Conservation (phyloP, 1,284 basidiomycete species). For the Melampsora americana region DNA sequence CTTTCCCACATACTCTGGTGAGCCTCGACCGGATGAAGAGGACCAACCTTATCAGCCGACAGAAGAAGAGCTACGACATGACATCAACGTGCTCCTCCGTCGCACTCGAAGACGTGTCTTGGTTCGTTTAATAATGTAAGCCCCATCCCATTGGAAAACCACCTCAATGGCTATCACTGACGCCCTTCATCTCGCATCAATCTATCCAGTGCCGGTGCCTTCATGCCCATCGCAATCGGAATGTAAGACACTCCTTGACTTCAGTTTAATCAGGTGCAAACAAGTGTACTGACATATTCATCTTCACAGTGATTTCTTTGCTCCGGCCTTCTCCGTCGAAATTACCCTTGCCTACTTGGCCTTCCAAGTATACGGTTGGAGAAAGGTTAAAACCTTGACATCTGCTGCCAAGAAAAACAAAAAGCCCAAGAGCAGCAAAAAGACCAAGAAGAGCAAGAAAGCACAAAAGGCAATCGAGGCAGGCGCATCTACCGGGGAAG, state of each 20-base stretch:
- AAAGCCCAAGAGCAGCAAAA: not conserved
- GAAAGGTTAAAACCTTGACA: slow-evolving; percentile 24
- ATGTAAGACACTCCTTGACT: slow-evolving; percentile 11
- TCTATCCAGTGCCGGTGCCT: slow-evolving; percentile 8
- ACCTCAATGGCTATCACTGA: not conserved
- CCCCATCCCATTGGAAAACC: not conserved
- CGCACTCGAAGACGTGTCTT: slow-evolving; percentile 26
- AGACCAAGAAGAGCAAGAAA: not conserved
- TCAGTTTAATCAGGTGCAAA: not conserved
- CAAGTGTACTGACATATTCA: not conserved
- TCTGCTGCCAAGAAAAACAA: not conserved
- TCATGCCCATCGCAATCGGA: slow-evolving; percentile 36
- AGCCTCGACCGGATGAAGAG: not conserved
- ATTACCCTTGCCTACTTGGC: slow-evolving; percentile 41
- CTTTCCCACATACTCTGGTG: not conserved
- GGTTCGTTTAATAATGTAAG: slow-evolving; percentile 23
- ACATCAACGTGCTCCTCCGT: slow-evolving; percentile 29
- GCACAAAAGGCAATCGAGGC: not conserved
- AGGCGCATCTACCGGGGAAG: not conserved
- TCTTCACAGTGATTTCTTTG: slow-evolving; percentile 35
- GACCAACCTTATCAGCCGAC: slow-evolving; percentile 42
- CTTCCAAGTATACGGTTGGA: slow-evolving; percentile 39
- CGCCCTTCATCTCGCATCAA: not conserved
- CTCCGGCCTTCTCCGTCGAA: slow-evolving; percentile 40
- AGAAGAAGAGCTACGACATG: slow-evolving; percentile 30